phyloP scores from a whole-genome alignment of 2,329 filamentous ascomycete genomes.

The Aureobasidium lini region DNA sequence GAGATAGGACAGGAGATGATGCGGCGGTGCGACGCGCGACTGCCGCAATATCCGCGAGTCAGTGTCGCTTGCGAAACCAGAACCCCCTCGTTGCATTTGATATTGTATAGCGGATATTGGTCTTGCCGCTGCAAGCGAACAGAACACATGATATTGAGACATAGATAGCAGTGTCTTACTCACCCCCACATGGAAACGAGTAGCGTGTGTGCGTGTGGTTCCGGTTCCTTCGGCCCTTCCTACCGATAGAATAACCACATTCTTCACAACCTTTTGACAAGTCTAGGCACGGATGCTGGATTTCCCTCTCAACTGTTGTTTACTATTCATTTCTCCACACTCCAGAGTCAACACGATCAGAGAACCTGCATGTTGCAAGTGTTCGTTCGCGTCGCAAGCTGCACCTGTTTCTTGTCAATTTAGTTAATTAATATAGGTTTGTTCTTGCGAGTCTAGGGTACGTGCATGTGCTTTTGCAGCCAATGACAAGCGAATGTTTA shows the following conservation, averaged over 20 bases:
- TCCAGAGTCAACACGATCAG: no score
- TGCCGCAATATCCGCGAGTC: background rate
- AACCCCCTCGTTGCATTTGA: background rate
- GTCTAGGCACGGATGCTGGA: no score
- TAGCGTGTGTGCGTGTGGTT: background rate
- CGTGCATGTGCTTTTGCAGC: slow-evolving; percentile 1
- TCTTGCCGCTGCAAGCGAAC: background rate
- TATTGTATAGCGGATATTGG: background rate
- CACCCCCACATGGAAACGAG: background rate
- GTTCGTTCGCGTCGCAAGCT: no score
- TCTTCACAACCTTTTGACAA: background rate
- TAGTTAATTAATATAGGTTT: background rate
- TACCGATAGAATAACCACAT: no score
- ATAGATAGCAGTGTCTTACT: no score
- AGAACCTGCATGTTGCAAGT: background rate
- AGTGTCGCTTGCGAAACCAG: background rate
- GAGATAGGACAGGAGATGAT: no score
- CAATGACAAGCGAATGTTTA: slow-evolving; percentile 8
- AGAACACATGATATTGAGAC: no score
- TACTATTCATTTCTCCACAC: no score
- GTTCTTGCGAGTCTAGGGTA: background rate
- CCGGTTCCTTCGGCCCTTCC: background rate
- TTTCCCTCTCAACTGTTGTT: no score
- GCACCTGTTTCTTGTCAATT: no score
- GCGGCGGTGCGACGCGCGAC: background rate